phyloP scores from a whole-genome alignment of 164 flowering plant species.

The Warburgia ugandensis region DNA sequence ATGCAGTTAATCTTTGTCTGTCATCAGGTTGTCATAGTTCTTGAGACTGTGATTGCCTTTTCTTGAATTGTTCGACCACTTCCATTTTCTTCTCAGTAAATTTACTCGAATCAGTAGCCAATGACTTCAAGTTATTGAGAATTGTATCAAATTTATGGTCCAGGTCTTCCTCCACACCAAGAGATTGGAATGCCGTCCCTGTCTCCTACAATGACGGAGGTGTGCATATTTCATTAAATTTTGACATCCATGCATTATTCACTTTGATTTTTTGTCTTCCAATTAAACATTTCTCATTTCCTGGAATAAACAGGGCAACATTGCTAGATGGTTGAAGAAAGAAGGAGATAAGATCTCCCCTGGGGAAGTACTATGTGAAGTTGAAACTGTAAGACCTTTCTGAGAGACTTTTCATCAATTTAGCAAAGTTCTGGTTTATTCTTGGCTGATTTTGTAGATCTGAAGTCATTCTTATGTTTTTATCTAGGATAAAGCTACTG shows the following conservation, averaged over 20 bases:
- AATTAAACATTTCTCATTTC: constrained; percentile 6
- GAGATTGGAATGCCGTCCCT: constrained; percentile 99
- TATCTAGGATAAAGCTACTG: constrained; percentile 93
- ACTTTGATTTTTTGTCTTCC: too few relatives aligned
- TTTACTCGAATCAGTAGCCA: background rate
- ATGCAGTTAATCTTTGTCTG: background rate
- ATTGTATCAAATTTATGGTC: too few relatives aligned
- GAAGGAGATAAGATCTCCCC: constrained; percentile 87
- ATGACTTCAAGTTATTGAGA: constrained; percentile 3
- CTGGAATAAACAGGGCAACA: constrained; percentile 59
- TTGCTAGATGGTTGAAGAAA: constrained; percentile 95
- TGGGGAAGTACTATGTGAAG: constrained; percentile 98
- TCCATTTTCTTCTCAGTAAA: background rate
- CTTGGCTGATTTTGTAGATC: background rate
- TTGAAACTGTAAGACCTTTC: constrained; percentile 93
- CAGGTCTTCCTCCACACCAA: constrained; percentile 94
- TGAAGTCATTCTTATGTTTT: background rate
- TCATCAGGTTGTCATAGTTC: background rate
- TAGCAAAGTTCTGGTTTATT: too few relatives aligned
- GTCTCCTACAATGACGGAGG: constrained; percentile 98
- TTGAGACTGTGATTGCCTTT: background rate
- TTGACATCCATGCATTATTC: background rate
- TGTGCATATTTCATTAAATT: too few relatives aligned
- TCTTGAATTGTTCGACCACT: too few relatives aligned
- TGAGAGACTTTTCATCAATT: too few relatives aligned